These are phyloP conservation scores for Elasticomyces elasticus DNA, from an alignment of 495 filamentous ascomycete species.

Conservation along the genomic window DNA sequence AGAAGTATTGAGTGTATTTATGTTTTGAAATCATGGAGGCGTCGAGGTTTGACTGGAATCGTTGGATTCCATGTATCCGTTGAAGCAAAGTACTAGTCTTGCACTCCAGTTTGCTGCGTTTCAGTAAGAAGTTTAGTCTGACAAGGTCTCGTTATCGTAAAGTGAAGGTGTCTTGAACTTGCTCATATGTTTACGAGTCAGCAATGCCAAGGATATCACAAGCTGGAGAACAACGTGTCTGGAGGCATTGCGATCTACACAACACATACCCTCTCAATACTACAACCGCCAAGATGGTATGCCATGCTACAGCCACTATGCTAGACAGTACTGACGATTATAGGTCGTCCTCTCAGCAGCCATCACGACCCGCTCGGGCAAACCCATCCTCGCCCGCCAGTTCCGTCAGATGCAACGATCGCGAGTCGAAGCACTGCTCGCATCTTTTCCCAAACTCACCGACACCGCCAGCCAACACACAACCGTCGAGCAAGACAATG, in stretches of 20 bases:
- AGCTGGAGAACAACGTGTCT: background rate
- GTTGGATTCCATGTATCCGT: no score
- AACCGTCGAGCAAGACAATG: slow-evolving; percentile 96
- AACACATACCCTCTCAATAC: slow-evolving; percentile 2
- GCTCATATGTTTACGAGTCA: no score
- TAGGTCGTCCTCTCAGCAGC: slow-evolving; percentile 97
- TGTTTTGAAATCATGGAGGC: no score
- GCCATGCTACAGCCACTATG: background rate
- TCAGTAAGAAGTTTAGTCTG: no score
- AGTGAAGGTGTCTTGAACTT: no score
- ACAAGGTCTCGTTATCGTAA: no score
- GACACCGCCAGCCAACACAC: slow-evolving; percentile 93
- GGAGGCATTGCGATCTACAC: slow-evolving; percentile 15
- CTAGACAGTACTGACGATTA: background rate
- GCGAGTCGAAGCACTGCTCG: slow-evolving; percentile 88
- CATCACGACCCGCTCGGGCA: slow-evolving; percentile 96
- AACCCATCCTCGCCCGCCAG: slow-evolving; percentile 90
- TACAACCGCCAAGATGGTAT: slow-evolving; percentile 2
- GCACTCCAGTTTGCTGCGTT: no score
- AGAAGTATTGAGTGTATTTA: background rate
- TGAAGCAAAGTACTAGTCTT: no score
- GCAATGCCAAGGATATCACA: no score
- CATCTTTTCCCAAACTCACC: slow-evolving; percentile 92
- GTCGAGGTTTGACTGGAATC: no score
- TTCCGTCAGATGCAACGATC: slow-evolving; percentile 95